phyloP scores from a whole-genome alignment of 176 grass and related monocot species.

The Typha latifolia region DNA sequence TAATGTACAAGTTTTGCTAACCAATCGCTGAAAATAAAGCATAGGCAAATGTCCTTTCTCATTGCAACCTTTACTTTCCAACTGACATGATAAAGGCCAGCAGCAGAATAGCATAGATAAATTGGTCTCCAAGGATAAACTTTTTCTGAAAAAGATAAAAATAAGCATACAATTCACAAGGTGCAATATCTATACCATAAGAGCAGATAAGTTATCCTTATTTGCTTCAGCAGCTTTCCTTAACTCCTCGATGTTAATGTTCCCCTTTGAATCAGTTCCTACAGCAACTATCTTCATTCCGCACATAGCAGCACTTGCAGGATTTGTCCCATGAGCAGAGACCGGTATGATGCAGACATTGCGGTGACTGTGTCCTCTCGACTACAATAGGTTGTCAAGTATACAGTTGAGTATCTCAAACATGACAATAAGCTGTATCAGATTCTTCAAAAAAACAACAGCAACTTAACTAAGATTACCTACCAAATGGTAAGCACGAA shows the following conservation, averaged over 20 bases:
- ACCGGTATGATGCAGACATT: slow-evolving; percentile 99
- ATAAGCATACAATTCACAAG: neutral
- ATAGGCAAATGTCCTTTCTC: neutral
- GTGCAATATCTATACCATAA: slow-evolving; percentile 53
- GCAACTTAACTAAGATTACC: slow-evolving; percentile 4
- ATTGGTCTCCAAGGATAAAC: neutral
- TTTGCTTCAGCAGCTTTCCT: slow-evolving; percentile 86
- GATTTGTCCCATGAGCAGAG: slow-evolving; percentile 95
- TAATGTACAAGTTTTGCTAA: neutral
- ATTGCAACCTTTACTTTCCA: neutral
- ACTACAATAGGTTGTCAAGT: slow-evolving; percentile 25
- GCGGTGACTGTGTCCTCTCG: slow-evolving; percentile 82
- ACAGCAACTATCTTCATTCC: slow-evolving; percentile 99
- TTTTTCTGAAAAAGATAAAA: neutral
- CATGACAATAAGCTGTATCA: neutral
- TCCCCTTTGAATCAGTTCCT: slow-evolving; percentile 94
- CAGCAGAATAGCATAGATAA: neutral
- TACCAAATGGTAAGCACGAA: slow-evolving; percentile 84
- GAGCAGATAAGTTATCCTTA: slow-evolving; percentile 85
- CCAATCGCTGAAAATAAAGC: neutral
- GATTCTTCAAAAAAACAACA: neutral
- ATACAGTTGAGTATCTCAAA: neutral
- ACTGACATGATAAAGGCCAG: neutral
- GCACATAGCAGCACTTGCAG: slow-evolving; percentile 98
- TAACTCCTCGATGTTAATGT: slow-evolving; percentile 95